phyloP scores from a whole-genome alignment of 495 filamentous ascomycete species.

The Astrothelium macrocarpum region DNA sequence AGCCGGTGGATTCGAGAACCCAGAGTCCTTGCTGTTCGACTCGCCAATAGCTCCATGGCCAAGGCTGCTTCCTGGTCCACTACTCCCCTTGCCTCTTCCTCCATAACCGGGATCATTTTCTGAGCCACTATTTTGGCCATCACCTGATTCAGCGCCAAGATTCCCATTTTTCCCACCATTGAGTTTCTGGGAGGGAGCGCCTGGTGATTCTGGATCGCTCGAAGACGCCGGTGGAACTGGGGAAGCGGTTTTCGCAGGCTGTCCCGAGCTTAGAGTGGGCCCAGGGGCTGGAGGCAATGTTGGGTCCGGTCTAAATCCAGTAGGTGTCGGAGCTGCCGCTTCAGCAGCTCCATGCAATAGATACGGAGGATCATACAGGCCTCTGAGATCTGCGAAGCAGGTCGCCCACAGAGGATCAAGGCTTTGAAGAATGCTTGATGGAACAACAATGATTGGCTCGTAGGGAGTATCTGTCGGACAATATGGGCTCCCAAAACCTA shows the following conservation, averaged over 20 bases:
- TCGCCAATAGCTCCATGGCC: no score
- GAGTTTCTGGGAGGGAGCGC: no score
- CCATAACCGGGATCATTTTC: no score
- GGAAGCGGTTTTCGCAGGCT: not conserved
- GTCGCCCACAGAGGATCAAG: conserved; percentile 6
- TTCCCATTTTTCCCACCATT: no score
- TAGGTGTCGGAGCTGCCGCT: not conserved
- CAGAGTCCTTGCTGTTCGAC: no score
- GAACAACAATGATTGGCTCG: conserved; percentile 1
- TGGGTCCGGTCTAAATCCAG: not conserved
- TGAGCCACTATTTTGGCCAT: no score
- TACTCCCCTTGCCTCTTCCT: no score
- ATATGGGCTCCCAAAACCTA: not conserved
- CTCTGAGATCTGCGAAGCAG: conserved; percentile 2
- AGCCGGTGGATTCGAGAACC: no score
- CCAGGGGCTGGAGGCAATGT: not conserved
- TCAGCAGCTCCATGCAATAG: not conserved
- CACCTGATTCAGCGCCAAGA: no score
- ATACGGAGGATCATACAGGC: conserved; percentile 3
- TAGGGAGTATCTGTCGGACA: conserved; percentile 1
- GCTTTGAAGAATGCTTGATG: not conserved
- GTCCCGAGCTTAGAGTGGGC: not conserved
- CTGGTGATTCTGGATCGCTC: no score
- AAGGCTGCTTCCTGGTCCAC: no score
- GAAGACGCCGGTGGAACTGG: no score